These are phyloP conservation scores for Ophiosphaerella herpotricha DNA, from an alignment of 2,329 filamentous ascomycete genomes.

Conservation along the genomic window DNA sequence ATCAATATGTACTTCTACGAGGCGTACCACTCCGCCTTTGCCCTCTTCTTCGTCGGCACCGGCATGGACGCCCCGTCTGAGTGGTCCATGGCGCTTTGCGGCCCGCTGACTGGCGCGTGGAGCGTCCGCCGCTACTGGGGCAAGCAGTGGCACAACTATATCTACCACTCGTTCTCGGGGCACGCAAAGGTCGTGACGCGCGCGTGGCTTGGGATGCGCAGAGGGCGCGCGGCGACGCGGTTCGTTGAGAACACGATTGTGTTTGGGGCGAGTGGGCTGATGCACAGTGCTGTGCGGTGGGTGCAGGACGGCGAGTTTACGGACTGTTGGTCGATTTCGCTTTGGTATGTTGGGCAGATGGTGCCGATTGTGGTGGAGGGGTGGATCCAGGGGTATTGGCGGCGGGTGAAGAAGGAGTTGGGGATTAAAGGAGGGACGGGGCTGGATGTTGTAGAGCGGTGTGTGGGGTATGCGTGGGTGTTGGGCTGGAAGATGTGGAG, in stretches of 20 bases:
- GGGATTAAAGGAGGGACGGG: constrained; percentile 2
- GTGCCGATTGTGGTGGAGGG: constrained; percentile 21
- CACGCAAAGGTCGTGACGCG: constrained; percentile 21
- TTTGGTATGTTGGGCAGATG: constrained; percentile 24
- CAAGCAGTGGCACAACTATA: constrained; percentile 27
- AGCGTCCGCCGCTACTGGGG: constrained; percentile 24
- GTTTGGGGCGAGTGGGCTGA: constrained; percentile 19
- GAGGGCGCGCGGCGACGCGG: constrained; percentile 1
- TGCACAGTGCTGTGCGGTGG: constrained; percentile 19
- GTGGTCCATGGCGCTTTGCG: constrained; percentile 19
- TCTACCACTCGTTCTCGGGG: constrained; percentile 16
- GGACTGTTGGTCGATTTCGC: constrained; percentile 17
- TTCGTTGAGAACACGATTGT: constrained; percentile 23
- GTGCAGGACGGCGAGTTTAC: constrained; percentile 4
- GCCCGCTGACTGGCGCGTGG: constrained; percentile 3
- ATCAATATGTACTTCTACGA: constrained; percentile 19
- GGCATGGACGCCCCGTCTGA: constrained; percentile 9
- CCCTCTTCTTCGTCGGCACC: constrained; percentile 12
- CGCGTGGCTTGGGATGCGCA: constrained; percentile 10
- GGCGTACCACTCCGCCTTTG: constrained; percentile 14
- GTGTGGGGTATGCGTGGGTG: constrained; percentile 20
- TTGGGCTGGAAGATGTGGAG: constrained; percentile 24
- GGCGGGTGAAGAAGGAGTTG: background rate
- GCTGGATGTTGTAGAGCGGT: constrained; percentile 8
- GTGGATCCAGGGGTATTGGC: constrained; percentile 11